These are phyloP conservation scores for Sugiyamaella lignohabitans DNA, from an alignment of 805 yeast genomes.

Conservation along the genomic window DNA sequence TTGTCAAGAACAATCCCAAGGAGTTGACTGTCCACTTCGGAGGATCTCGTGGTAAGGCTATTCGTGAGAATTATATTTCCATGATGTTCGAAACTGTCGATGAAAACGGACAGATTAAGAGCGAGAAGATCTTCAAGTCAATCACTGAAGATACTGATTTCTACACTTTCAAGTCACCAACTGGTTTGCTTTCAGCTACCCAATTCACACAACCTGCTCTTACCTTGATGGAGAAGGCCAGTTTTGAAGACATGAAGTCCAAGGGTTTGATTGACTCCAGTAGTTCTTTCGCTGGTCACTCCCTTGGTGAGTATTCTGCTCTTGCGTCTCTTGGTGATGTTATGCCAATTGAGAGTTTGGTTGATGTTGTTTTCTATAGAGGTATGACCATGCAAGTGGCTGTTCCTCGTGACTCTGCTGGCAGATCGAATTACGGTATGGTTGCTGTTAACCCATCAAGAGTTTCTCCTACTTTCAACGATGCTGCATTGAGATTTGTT, in stretches of 20 bases:
- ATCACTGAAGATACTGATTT: conserved; percentile 77
- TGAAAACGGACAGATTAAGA: conserved; percentile 71
- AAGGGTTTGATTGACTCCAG: conserved; percentile 93
- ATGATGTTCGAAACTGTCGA: conserved; percentile 97
- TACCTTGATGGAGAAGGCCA: conserved; percentile 98
- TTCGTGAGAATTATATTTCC: conserved; percentile 87
- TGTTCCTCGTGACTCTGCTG: conserved; percentile 91
- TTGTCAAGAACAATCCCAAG: conserved; percentile 92
- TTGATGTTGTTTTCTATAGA: conserved; percentile 97
- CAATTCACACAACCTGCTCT: conserved; percentile 99
- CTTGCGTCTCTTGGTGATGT: conserved; percentile 95
- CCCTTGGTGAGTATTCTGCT: conserved; percentile 98
- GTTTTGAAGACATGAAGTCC: conserved; percentile 93
- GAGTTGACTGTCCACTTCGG: conserved; percentile 95
- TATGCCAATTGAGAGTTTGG: conserved; percentile 96
- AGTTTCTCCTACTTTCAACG: conserved; percentile 79
- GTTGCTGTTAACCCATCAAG: conserved; percentile 97
- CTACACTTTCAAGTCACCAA: conserved; percentile 83
- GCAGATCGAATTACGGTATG: conserved; percentile 99
- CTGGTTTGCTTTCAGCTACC: conserved; percentile 94
- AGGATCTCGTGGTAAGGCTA: conserved; percentile 93
- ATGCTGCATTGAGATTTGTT: conserved; percentile 89
- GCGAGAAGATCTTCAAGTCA: conserved; percentile 93
- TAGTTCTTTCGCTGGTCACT: conserved; percentile 97
- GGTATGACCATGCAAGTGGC: conserved; percentile 99